Evolutionary conservation across 768 basidiomycete species (phyloP), one percentile per base, ranked within the genome.

Genomic region (Rhizopogon vesiculosus): DNA sequence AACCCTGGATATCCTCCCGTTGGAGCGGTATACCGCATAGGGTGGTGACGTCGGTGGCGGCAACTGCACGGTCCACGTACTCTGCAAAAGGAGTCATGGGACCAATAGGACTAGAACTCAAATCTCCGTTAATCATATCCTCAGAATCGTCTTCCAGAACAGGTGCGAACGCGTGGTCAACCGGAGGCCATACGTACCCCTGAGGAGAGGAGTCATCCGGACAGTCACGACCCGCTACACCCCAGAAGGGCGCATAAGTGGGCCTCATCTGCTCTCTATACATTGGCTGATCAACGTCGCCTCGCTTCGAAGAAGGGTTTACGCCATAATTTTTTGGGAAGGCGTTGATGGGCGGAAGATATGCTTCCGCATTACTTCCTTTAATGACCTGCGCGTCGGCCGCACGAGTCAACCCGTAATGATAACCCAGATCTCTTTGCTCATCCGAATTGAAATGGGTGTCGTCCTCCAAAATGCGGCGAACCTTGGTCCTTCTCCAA

Each of bases 331-430:
- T 51, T 38, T 55, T 42, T 3, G 42, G 29, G 31, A 70, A 65
- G 38, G 68, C 65, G 25, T 61, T 77, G 61, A 71, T 72, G 88
- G 89, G 89, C 86, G 87, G 86, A 85, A 85, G 79, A 77, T 85
- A 85, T 84, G 86, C 85, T 81, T 89, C 78, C 81, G 85, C 86
- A 85, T 75, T 85, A 72, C 79, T 67, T 83, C 88, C 88, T 88
- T 90, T 89, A 87, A 87, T 89, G 76, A 83, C 85, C 66, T 79
- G 69, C 76, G 85, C 86, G 88, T 87, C 82, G 69, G 69, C 84
- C 85, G 87, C 85, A 75, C 72, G 76, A 71, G 80, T 77, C 82
- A 89, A 89, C 87, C 87, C 87, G 72, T 69, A 71, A 57, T 69
- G 66, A 89, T 88, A 88, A 87, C 74, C 78, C 84, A 77, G 81